These are phyloP conservation scores for Suhomyces sp. DNA, from an alignment of 805 yeast genomes.

Conservation along the genomic window DNA sequence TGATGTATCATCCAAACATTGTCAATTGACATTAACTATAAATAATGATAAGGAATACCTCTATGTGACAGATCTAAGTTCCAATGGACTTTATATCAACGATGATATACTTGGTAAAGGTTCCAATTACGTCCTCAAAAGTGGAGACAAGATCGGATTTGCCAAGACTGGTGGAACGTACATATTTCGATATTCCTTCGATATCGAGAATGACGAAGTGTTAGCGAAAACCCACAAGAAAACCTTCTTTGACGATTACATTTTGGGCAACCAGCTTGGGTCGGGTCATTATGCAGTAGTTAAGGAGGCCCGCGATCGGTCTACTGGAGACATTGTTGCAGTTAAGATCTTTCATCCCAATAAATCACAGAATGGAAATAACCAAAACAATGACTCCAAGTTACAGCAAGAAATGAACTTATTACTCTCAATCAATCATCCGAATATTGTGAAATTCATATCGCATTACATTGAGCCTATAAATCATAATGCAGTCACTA, in stretches of 20 bases:
- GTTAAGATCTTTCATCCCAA: constrained; percentile 70
- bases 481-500: constrained; percentile 50
- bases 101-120: constrained; percentile 52
- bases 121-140: constrained; percentile 48
- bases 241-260: constrained; percentile 58
- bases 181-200: constrained; percentile 45
- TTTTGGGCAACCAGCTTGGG: constrained; percentile 61
- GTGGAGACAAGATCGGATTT: constrained; percentile 64
- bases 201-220: constrained; percentile 25
- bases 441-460: constrained; percentile 65
- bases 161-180: constrained; percentile 52
- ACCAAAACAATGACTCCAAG: constrained; percentile 22
- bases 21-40: constrained; percentile 47
- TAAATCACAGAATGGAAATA: constrained; percentile 28
- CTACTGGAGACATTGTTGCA: constrained; percentile 62
- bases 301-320: constrained; percentile 60
- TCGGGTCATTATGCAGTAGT: constrained; percentile 84
- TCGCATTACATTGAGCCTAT: constrained; percentile 56
- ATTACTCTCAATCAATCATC: constrained; percentile 63
- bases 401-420: constrained; percentile 69
- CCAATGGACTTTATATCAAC: constrained; percentile 70
- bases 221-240: constrained; percentile 15
- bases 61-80: constrained; percentile 55
- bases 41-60: constrained; percentile 34
- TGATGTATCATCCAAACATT: constrained; percentile 68